phyloP scores from a whole-genome alignment of 352 stramenopile genomes.

The Phytophthora tentaculata region DNA sequence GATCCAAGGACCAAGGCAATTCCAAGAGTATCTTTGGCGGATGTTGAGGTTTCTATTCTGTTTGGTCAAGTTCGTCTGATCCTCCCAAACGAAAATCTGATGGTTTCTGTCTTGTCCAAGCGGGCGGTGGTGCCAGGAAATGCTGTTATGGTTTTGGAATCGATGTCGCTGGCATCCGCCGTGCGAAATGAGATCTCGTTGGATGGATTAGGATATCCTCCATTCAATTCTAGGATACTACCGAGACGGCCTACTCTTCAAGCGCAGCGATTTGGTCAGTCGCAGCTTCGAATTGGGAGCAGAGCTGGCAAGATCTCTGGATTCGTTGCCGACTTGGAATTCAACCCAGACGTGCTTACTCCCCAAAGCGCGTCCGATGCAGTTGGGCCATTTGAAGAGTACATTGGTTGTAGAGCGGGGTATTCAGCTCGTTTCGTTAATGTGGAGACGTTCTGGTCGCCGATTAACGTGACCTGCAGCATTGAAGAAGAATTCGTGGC shows the following conservation, averaged over 20 bases:
- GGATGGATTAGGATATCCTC: slow-evolving; percentile 76
- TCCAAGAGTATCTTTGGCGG: slow-evolving; percentile 14
- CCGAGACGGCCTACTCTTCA: slow-evolving; percentile 54
- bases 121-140: slow-evolving; percentile 27
- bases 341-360: slow-evolving; percentile 3
- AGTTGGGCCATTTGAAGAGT: slow-evolving; percentile 43
- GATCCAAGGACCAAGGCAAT: slow-evolving; percentile 1
- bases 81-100: slow-evolving; percentile 49
- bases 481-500: slow-evolving; percentile 39
- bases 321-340: slow-evolving; percentile 37
- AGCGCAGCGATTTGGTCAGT: slow-evolving; percentile 56
- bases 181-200: slow-evolving; percentile 62
- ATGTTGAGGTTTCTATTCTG: slow-evolving; percentile 55
- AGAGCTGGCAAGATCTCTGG: slow-evolving; percentile 60
- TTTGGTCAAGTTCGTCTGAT: slow-evolving; percentile 61
- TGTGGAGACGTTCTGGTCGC: slow-evolving; percentile 51
- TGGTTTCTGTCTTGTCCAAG: slow-evolving; percentile 28
- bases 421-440: slow-evolving; percentile 15
- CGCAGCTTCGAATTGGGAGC: slow-evolving; percentile 45
- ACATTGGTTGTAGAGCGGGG: slow-evolving; percentile 31
- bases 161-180: slow-evolving; percentile 46
- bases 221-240: slow-evolving; percentile 75
- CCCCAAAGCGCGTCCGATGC: neutral
- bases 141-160: slow-evolving; percentile 59
- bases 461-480: slow-evolving; percentile 53